A percentile compares a stretch with the other conserved stretches of the same genome.
Conservation (phyloP, 2,329 filamentous ascomycete genomes). For the Beauveria caledonica region DNA sequence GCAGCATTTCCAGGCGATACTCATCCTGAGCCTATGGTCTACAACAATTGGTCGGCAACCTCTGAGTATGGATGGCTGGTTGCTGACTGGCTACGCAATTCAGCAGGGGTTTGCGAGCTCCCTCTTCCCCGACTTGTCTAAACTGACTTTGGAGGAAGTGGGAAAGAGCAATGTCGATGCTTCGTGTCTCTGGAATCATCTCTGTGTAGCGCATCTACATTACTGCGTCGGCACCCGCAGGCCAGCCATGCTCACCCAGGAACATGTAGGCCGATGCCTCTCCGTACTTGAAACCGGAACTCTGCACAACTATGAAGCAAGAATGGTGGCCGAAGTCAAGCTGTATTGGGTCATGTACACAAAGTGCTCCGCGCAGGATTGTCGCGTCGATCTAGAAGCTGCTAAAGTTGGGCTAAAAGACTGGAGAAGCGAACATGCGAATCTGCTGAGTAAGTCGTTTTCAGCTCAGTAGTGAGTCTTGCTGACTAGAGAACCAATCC, state of each 20-base stretch:
- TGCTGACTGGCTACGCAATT: constrained; percentile 19
- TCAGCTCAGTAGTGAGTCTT: no score
- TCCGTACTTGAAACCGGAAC: constrained; percentile 10
- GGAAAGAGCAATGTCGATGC: constrained; percentile 8
- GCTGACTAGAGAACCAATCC: no score
- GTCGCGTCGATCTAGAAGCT: constrained; percentile 11
- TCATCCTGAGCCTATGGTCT: constrained; percentile 21
- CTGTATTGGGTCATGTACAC: constrained; percentile 22
- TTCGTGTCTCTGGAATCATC: constrained; percentile 22
- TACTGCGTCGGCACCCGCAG: constrained; percentile 21
- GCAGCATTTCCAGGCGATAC: constrained; percentile 19
- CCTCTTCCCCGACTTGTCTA: not conserved
- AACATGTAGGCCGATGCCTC: constrained; percentile 17
- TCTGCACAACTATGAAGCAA: constrained; percentile 18
- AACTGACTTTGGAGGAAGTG: no score
- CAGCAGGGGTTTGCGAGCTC: constrained; percentile 19
- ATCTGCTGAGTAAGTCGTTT: constrained; percentile 12
- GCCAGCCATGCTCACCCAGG: constrained; percentile 15
- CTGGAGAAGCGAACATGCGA: constrained; percentile 19
- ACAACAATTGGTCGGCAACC: constrained; percentile 20
- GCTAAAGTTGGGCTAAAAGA: constrained; percentile 11
- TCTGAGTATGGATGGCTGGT: constrained; percentile 22
- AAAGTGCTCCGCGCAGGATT: constrained; percentile 12
- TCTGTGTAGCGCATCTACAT: constrained; percentile 22
- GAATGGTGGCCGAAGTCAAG: constrained; percentile 22